Conservation (phyloP, 148 eudicot genomes). For the Pouteria glomerata region DNA sequence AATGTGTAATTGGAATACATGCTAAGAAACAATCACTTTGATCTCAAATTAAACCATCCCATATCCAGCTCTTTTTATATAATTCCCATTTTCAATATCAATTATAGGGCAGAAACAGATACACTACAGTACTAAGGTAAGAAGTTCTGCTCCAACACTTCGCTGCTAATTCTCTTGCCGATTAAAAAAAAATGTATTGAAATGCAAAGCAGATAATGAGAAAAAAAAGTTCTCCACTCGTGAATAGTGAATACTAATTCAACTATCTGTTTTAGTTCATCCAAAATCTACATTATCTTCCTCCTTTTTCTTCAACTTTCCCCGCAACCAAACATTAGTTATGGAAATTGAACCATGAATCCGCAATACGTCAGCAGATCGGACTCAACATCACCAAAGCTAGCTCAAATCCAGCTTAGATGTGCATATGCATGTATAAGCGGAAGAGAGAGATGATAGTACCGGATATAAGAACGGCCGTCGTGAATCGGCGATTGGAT, state of each 20-base stretch:
- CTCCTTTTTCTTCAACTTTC: not conserved
- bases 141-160: no score
- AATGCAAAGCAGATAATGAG: not conserved
- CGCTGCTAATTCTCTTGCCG: not conserved
- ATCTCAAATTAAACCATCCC: not conserved
- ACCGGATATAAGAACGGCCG: constrained; percentile 77
- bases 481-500: constrained; percentile 33
- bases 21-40: not conserved
- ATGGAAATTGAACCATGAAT: constrained; percentile 3
- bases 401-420: not conserved
- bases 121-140: not conserved
- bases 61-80: not conserved
- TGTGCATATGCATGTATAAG: not conserved
- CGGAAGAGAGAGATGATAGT: not conserved
- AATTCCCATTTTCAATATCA: not conserved
- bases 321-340: not conserved
- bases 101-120: no score
- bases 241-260: not conserved
- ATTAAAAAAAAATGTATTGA: not conserved
- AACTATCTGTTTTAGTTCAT: not conserved
- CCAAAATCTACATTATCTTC: not conserved
- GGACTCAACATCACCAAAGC: not conserved
- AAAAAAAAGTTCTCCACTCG: not conserved
- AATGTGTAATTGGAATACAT: not conserved
- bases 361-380: constrained; percentile 14